Evolutionary conservation across 1,284 basidiomycete species (phyloP).

Genomic region (Xerocomus nothofagi): DNA sequence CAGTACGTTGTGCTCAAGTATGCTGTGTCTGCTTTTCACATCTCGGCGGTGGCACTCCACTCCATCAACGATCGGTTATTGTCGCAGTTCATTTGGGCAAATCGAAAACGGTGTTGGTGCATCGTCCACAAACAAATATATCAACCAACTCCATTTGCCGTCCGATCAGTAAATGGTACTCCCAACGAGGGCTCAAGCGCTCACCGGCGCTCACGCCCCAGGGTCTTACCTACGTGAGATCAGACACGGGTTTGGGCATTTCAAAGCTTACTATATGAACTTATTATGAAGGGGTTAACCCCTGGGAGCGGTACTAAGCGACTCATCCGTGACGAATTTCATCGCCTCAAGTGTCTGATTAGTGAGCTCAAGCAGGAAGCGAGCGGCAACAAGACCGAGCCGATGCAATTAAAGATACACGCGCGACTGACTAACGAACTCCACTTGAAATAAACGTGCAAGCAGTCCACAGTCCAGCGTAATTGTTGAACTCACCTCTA

Average conservation of each 20-base stretch:
- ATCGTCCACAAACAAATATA: no score
- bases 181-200: not conserved
- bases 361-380: not conserved
- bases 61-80: no score
- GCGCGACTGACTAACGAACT: not conserved
- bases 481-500: not conserved
- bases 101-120: no score
- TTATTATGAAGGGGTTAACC: no score
- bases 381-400: not conserved
- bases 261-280: not conserved
- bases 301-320: not conserved
- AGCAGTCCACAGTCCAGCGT: not conserved
- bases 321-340: not conserved
- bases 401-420: not conserved
- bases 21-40: no score
- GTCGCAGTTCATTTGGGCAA: no score
- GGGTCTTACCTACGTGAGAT: slow-evolving; percentile 1
- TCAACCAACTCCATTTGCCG: not conserved
- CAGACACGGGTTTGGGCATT: not conserved
- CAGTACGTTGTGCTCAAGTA: no score
- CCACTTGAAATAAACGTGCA: not conserved
- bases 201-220: no score
- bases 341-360: not conserved
- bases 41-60: no score
- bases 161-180: not conserved